A percentile compares a stretch with the other conserved stretches of the same genome.
phyloP scores from a whole-genome alignment of 2,329 filamentous ascomycete genomes.

The Fusarium oligoseptatum region DNA sequence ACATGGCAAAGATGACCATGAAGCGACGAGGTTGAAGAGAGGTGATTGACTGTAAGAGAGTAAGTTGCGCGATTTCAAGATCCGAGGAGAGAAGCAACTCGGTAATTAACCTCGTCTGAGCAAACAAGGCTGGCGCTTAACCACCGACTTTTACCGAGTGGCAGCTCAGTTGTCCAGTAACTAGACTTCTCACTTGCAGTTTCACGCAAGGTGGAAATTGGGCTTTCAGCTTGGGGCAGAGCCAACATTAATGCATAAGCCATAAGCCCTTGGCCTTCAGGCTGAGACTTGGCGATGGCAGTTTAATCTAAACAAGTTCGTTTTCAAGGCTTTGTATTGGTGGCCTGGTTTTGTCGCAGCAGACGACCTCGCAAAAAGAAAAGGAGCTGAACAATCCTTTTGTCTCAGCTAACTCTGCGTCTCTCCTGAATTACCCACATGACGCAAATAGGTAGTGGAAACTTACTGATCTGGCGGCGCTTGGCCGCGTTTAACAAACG shows the following conservation, averaged over 20 bases:
- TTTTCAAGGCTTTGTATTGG: not conserved
- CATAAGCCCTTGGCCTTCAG: not conserved
- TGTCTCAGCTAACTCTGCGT: not conserved
- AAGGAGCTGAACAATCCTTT: not conserved
- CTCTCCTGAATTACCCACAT: not conserved
- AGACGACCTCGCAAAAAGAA: not conserved
- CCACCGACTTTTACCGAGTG: not conserved
- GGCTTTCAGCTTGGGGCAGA: not conserved
- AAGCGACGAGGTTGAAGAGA: not conserved
- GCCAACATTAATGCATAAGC: not conserved
- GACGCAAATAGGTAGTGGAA: not conserved
- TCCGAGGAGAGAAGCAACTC: not conserved
- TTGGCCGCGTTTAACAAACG: not conserved
- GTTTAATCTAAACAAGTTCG: not conserved
- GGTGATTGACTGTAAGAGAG: not conserved
- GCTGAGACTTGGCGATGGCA: not conserved
- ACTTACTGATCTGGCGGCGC: not conserved
- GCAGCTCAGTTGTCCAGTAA: not conserved
- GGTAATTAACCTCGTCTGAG: not conserved
- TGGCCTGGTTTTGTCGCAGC: not conserved
- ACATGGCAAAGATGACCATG: not conserved
- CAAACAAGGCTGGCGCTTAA: not conserved
- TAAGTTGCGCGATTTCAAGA: not conserved
- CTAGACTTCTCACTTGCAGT: not conserved
- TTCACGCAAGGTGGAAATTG: not conserved